phyloP scores from a whole-genome alignment of 2,329 filamentous ascomycete genomes.

The Trichophyton verrucosum region DNA sequence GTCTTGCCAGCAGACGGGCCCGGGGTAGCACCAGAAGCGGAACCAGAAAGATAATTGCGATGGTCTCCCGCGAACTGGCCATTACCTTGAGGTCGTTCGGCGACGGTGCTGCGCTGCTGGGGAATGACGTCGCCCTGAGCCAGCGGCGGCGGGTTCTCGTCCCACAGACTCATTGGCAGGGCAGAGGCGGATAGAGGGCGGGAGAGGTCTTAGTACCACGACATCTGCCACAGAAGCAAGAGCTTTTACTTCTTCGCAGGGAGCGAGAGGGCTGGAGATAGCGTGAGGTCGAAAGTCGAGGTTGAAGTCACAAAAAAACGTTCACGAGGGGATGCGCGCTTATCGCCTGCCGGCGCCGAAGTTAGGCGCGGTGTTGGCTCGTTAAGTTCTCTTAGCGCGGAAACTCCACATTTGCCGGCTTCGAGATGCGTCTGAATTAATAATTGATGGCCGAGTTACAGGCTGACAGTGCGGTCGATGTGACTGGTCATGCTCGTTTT shows the following conservation, averaged over 20 bases:
- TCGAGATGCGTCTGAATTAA: constrained; percentile 2
- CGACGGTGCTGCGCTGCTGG: background rate
- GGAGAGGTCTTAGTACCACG: background rate
- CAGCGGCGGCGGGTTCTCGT: constrained; percentile 1
- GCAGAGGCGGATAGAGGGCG: background rate
- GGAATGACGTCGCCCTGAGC: background rate
- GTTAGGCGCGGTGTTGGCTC: background rate
- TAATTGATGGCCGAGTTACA: background rate
- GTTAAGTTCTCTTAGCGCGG: background rate
- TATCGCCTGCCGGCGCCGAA: background rate
- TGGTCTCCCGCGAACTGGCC: background rate
- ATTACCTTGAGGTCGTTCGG: background rate
- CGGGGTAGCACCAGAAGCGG: background rate
- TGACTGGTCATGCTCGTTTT: no score
- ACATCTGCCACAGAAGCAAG: background rate
- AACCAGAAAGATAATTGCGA: background rate
- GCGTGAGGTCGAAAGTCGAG: background rate
- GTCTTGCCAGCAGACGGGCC: background rate
- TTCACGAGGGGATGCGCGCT: constrained; percentile 1
- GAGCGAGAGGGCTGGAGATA: background rate
- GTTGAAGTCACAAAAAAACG: background rate
- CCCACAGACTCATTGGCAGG: constrained; percentile 1
- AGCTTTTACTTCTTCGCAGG: no score
- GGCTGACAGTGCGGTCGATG: background rate
- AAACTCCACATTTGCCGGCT: background rate